Base-by-base conservation (phyloP, 2,329 filamentous ascomycete species). In the Calonectria montana region DNA sequence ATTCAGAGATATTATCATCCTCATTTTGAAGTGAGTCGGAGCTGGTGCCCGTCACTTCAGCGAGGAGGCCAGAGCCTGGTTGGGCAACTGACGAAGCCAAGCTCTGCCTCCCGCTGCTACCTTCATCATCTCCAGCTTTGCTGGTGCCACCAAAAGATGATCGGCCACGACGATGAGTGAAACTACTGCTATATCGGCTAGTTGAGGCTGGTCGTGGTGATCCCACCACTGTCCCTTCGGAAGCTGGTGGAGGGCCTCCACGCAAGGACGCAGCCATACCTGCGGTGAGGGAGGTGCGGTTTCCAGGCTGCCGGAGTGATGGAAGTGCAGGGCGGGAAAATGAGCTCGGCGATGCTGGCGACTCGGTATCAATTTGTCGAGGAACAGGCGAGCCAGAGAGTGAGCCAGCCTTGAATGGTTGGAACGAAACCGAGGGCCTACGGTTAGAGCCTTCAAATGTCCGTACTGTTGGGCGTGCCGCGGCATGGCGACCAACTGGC, bases 401-500 rank as follows among this genome's bases (percentile, higher is more conserved):
- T 1, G 96, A 97, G 13, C 96, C 96, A 16, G 96, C 94, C 83
- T 99, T 99, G 87, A 99, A 99, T 0, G 96, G 96, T 77, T 97
- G 94, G 79, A 98, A 98, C 0, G 94, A 97, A 25, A 98, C 91
- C 0, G 95, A 98, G 8, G 94, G 92, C 65, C 95, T 91, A 77
- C 95, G 90, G 65, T 88, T 88, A 59, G 89, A 79, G 25, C 85
- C 86, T 50, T 94, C 87, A 23, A 92, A 83, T 16, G 83, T 84
- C 62, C 87, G 86, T 47, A 86, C 72, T 1, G 82, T 76, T 15
- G 83, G 83, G 29, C 84, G 82, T 25, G 79, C 71, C 27, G 81
- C 69, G 16, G 79, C 74, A 7, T 75, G 69, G 18, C 82, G 79
- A n/a, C 80, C 82, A 18, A 89, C 87, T n/a, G 90, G 90, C 53